These are phyloP conservation scores for Leptomonas seymouri DNA, from an alignment of 208 protist species.

Conservation along the genomic window DNA sequence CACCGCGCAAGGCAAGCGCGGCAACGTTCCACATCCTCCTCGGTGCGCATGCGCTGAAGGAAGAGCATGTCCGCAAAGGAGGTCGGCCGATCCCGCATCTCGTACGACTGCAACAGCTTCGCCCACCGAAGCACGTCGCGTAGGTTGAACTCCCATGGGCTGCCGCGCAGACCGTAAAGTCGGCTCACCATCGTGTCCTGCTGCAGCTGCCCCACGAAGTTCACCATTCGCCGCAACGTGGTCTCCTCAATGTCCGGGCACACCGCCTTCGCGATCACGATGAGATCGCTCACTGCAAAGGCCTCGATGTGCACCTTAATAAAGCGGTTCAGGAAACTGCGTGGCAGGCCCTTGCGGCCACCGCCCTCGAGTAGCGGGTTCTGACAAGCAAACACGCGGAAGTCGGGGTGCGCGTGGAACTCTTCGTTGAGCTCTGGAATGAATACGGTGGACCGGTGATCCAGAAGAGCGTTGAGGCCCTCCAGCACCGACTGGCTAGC, in stretches of 20 bases:
- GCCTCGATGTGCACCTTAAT: conserved; percentile 96
- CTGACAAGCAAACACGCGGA: conserved; percentile 99
- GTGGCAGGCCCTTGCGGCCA: conserved; percentile 99
- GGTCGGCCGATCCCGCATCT: conserved; percentile 37
- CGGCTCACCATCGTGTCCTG: conserved; percentile 88
- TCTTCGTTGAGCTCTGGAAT: conserved; percentile 93
- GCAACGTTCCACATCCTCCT: conserved; percentile 62
- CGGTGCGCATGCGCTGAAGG: conserved; percentile 88
- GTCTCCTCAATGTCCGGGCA: conserved; percentile 73
- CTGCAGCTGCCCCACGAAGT: conserved; percentile 94
- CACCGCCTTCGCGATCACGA: conserved; percentile 82
- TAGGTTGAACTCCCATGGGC: conserved; percentile 99
- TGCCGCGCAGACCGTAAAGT: conserved; percentile 89
- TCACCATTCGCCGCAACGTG: conserved; percentile 92
- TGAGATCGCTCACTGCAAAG: conserved; percentile 87
- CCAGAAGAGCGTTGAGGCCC: conserved; percentile 99
- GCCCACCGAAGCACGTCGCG: conserved; percentile 99
- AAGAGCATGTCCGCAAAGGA: conserved; percentile 85
- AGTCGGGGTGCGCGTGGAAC: conserved; percentile 85
- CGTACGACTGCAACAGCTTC: conserved; percentile 88
- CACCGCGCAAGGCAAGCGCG: conserved; percentile 38
- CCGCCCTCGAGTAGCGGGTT: conserved; percentile 98
- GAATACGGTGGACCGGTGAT: conserved; percentile 97
- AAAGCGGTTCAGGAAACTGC: conserved; percentile 99
- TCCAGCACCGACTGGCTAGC: conserved; percentile 99